Conservation (phyloP, 2,329 filamentous ascomycete species). For the Lachnellula hyalina region DNA sequence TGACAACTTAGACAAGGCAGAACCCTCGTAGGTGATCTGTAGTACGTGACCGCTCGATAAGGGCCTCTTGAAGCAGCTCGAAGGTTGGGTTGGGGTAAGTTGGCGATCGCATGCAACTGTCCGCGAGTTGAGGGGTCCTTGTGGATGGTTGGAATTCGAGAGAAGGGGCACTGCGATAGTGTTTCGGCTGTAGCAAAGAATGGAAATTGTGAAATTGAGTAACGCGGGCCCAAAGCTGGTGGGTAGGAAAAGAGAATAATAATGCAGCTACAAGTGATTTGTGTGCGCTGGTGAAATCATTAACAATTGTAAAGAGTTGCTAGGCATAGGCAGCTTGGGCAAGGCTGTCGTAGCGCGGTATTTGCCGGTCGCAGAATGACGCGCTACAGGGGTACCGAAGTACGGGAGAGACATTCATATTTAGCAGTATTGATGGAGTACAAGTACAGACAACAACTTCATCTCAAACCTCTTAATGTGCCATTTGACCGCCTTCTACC, state of each 20-base stretch:
- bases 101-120: slow-evolving; percentile 5
- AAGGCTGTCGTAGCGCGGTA: neutral
- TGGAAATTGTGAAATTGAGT: too few species aligned
- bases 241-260: neutral
- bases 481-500: neutral
- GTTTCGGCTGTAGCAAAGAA: too few species aligned
- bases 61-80: neutral
- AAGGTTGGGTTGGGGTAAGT: neutral
- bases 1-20: neutral
- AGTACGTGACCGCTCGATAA: neutral
- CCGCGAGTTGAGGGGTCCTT: neutral
- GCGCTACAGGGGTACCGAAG: neutral
- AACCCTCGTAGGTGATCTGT: neutral
- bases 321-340: neutral
- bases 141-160: neutral
- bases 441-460: neutral
- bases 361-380: neutral
- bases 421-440: neutral
- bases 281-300: neutral
- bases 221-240: neutral
- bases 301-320: neutral
- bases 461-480: neutral
- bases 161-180: neutral
- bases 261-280: neutral
- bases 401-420: neutral